These are phyloP conservation scores for Lenwebbia sp. DNA, from an alignment of 345 rosid genomes.

Conservation along the genomic window DNA sequence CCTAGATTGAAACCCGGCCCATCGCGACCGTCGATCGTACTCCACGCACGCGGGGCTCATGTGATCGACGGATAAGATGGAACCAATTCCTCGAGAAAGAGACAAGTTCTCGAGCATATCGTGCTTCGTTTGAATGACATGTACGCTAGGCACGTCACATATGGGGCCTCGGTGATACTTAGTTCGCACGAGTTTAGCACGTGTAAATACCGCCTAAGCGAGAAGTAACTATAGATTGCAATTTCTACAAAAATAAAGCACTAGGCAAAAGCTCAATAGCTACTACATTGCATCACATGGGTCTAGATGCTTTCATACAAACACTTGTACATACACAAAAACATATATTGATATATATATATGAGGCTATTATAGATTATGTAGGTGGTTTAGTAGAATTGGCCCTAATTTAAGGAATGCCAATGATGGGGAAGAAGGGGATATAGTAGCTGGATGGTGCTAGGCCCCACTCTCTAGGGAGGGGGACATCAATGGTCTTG, in stretches of 20 bases:
- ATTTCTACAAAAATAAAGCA: too few species aligned
- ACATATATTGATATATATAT: background rate
- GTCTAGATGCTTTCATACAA: background rate
- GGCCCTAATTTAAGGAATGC: constrained; percentile 46
- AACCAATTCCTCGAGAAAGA: background rate
- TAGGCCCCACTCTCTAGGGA: constrained; percentile 81
- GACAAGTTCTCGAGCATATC: background rate
- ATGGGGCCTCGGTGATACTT: too few species aligned
- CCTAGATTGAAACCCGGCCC: background rate
- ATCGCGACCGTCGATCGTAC: background rate
- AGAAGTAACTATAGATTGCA: background rate
- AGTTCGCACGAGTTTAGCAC: background rate
- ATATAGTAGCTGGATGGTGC: constrained; percentile 78
- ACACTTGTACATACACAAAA: background rate
- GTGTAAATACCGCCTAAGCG: background rate
- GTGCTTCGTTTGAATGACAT: background rate
- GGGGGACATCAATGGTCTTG: constrained; percentile 65
- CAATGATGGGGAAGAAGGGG: constrained; percentile 80
- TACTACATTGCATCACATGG: background rate
- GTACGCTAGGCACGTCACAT: background rate
- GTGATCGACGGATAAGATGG: background rate
- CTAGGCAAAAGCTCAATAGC: background rate
- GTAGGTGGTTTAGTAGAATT: background rate
- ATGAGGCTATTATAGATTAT: background rate
- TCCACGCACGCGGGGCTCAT: background rate